These are phyloP conservation scores for Dryas alaskensis DNA, from an alignment of 306 rosid genomes.

Conservation along the genomic window DNA sequence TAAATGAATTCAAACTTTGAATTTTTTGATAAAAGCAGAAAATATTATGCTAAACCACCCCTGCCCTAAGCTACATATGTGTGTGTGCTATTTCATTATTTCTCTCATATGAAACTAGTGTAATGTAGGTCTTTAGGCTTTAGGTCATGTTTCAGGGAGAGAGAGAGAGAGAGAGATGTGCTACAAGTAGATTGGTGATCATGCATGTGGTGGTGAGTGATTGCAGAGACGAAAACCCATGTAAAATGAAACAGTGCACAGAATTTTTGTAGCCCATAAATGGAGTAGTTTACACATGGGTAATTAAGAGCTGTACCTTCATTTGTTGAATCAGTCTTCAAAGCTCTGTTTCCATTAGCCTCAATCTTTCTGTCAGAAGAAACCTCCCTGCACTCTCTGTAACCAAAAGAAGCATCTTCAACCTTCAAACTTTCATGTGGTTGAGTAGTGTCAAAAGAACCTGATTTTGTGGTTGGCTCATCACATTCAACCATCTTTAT, in stretches of 20 bases:
- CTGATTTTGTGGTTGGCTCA: conserved; percentile 3
- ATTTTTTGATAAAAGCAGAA: too few species aligned
- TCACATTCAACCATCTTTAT: conserved; percentile 6
- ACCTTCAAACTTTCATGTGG: background rate
- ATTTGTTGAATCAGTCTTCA: conserved; percentile 15
- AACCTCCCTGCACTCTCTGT: background rate
- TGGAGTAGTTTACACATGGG: background rate
- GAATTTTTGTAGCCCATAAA: background rate
- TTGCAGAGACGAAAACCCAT: background rate
- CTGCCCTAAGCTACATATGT: background rate
- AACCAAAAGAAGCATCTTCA: conserved; percentile 18
- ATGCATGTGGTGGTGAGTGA: background rate
- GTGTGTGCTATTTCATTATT: too few species aligned
- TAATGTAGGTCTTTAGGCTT: too few species aligned
- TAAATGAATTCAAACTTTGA: too few species aligned
- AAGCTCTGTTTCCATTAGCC: background rate
- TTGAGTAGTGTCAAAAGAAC: background rate
- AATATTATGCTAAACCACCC: background rate
- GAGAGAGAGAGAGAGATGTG: too few species aligned
- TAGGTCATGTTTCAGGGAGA: too few species aligned
- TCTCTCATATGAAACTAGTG: too few species aligned
- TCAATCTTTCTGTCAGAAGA: conserved; percentile 17
- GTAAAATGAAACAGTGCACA: background rate
- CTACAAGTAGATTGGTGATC: too few species aligned
- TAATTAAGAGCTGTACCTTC: conserved; percentile 31